A percentile compares a stretch with the other conserved stretches of the same genome.
Evolutionary conservation across 805 yeast species (phyloP).

Genomic region (Saccharomycopsis sp.): DNA sequence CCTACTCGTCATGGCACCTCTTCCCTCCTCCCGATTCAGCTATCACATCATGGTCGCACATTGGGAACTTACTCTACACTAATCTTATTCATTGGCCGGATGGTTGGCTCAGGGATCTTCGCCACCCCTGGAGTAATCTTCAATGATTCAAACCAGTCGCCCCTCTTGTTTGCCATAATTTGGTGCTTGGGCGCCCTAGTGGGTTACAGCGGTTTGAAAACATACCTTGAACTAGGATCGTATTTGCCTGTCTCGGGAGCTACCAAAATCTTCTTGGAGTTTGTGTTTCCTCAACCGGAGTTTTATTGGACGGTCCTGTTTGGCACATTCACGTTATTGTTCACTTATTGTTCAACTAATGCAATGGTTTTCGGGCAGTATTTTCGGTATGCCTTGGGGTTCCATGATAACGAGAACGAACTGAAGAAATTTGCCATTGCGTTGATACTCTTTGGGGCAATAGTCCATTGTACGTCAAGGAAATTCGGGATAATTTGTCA

Average conservation of each 20-base stretch:
- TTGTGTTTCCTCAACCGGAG: conserved; percentile 53
- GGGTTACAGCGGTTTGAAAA: conserved; percentile 59
- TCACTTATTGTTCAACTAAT: conserved; percentile 49
- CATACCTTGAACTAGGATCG: conserved; percentile 64
- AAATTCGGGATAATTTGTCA: conserved; percentile 53
- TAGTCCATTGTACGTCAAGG: conserved; percentile 52
- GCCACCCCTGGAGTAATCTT: conserved; percentile 63
- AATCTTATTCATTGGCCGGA: conserved; percentile 56
- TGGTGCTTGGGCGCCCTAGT: conserved; percentile 57
- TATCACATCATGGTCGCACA: conserved; percentile 57
- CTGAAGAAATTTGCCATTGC: conserved; percentile 32
- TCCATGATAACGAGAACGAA: conserved; percentile 30
- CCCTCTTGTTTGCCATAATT: conserved; percentile 46
- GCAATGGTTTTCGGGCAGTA: conserved; percentile 58
- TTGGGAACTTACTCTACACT: conserved; percentile 61
- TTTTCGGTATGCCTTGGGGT: conserved; percentile 37
- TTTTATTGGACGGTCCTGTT: conserved; percentile 46
- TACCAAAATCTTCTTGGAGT: conserved; percentile 63
- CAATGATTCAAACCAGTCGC: conserved; percentile 61
- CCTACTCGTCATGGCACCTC: conserved; percentile 3
- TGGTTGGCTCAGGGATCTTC: conserved; percentile 72
- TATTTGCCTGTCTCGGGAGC: conserved; percentile 71
- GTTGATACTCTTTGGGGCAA: conserved; percentile 31
- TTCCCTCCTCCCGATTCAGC: conserved; percentile 23
- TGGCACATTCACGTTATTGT: conserved; percentile 41